These are phyloP conservation scores for Flaveria bidentis DNA, from an alignment of 129 eudicot genomes.

Conservation along the genomic window DNA sequence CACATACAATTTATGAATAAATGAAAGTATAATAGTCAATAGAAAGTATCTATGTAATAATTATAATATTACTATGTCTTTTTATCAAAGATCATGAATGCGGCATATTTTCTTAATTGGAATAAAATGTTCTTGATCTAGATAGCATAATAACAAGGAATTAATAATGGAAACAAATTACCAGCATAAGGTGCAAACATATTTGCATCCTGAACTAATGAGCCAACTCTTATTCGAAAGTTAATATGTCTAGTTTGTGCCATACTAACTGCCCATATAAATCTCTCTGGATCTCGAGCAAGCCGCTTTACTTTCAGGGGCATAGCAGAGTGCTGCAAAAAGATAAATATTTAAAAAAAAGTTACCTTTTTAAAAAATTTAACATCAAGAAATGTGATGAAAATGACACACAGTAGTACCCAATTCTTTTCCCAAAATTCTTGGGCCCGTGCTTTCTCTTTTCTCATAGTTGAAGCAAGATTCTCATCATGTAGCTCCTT, in stretches of 20 bases:
- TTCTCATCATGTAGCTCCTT: conserved; percentile 78
- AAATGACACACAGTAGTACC: conserved; percentile 43
- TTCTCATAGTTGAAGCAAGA: conserved; percentile 75
- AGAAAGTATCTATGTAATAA: background rate
- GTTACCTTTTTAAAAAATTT: conserved; percentile 2
- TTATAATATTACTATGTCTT: background rate
- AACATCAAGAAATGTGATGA: background rate
- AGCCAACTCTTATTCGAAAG: conserved; percentile 72
- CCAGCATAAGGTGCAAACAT: conserved; percentile 98
- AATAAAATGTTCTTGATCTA: background rate
- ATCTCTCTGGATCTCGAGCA: conserved; percentile 88
- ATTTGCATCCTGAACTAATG: conserved; percentile 82
- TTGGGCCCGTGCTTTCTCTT: conserved; percentile 64
- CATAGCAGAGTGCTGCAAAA: conserved; percentile 75
- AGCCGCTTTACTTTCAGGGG: conserved; percentile 94
- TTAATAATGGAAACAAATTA: conserved; percentile 31
- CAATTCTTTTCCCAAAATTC: conserved; percentile 97
- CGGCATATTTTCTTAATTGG: background rate
- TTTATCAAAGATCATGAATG: conserved; percentile 5
- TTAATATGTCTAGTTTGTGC: conserved; percentile 87
- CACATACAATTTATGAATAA: conserved; percentile 19
- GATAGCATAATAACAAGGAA: conserved; percentile 16
- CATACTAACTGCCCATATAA: conserved; percentile 93
- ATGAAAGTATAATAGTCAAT: background rate
- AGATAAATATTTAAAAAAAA: background rate